These are phyloP conservation scores for Volvariella surrecta DNA, from an alignment of 1,284 basidiomycete genomes.

Conservation along the genomic window DNA sequence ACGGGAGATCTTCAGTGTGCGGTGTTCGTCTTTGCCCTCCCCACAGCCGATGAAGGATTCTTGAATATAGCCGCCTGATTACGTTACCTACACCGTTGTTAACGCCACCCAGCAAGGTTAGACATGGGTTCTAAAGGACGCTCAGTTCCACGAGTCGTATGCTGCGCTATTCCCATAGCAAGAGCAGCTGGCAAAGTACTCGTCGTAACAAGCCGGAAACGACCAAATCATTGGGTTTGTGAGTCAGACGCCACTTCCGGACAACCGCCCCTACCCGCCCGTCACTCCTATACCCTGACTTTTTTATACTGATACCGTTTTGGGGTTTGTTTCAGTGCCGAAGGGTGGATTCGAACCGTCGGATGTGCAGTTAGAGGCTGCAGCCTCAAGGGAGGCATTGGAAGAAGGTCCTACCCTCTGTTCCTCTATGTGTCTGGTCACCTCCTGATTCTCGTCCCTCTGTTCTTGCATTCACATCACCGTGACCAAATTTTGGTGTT, in stretches of 20 bases:
- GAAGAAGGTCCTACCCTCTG: conserved; percentile 88
- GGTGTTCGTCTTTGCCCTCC: conserved; percentile 10
- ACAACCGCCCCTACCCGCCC: neutral
- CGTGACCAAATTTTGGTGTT: conserved; percentile 1
- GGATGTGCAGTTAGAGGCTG: conserved; percentile 71
- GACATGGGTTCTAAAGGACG: conserved; percentile 73
- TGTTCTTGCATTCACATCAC: conserved; percentile 22
- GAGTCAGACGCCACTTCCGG: conserved; percentile 30
- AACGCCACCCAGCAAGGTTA: conserved; percentile 8
- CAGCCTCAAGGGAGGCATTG: conserved; percentile 79
- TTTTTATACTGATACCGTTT: conserved; percentile 5
- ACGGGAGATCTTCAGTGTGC: too few relatives aligned
- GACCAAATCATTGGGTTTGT: conserved; percentile 77
- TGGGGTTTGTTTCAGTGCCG: conserved; percentile 43
- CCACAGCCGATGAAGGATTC: conserved; percentile 20
- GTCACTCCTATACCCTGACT: conserved; percentile 9
- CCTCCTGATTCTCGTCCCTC: conserved; percentile 44
- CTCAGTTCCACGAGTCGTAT: conserved; percentile 70
- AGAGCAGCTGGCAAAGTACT: conserved; percentile 65
- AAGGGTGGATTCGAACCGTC: conserved; percentile 81
- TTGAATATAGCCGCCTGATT: conserved; percentile 14
- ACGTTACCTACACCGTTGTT: conserved; percentile 10
- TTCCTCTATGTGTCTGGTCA: conserved; percentile 67
- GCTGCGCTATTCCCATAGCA: conserved; percentile 77
- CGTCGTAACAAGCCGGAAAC: conserved; percentile 73